Base-by-base conservation (phyloP, 306 rosid species). In the Sicyos edulis region DNA sequence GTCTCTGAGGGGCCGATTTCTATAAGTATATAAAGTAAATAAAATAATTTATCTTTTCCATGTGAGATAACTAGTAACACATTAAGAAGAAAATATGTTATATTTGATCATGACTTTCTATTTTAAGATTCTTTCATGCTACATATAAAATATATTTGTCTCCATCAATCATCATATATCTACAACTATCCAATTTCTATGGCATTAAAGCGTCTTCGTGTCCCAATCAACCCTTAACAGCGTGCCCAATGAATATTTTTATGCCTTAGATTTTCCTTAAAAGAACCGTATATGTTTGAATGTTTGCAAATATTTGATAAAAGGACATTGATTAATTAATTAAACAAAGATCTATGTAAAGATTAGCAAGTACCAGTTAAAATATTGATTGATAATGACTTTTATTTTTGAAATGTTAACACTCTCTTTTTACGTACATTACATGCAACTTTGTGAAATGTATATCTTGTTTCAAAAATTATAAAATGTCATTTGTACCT, bases 71-170 rank as follows among this genome's bases (percentile, higher is more conserved):
- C 24, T 16, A 17, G 47, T 11, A 61, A 37, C 51, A 64, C 26
- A 65, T 65, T 19, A 20, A 45, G 20, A 10, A 13, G 57, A 68
- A 68, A 69, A 24, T 4, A 69, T 24, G 73, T 1, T 22, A 22
- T 5, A 45, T 45, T 20, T 45, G 54, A 45, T 40, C 45, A 40
- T 0, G 21, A 67, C 15, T 69, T 69, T 69, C 72, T 67, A 67
- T 67, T 67, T 67, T 67, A 21, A 66, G 72, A 67, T 21, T 67
- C 8, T 69, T 50, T 49, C 14, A 69, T 50, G 73, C 50, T 69
- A 67, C 13, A 67, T 4, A 67, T 13, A 13, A 67, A 50, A 69
- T 45, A 69, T 7, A 24, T 50, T 49, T 7, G 73, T 68, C 73
- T 68, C 58, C 20, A 13, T 68, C 73, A 68, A 68, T 50, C 73